Evolutionary conservation across 352 stramenopile genomes (phyloP).

Genomic region (Globisporangium nodosum): DNA sequence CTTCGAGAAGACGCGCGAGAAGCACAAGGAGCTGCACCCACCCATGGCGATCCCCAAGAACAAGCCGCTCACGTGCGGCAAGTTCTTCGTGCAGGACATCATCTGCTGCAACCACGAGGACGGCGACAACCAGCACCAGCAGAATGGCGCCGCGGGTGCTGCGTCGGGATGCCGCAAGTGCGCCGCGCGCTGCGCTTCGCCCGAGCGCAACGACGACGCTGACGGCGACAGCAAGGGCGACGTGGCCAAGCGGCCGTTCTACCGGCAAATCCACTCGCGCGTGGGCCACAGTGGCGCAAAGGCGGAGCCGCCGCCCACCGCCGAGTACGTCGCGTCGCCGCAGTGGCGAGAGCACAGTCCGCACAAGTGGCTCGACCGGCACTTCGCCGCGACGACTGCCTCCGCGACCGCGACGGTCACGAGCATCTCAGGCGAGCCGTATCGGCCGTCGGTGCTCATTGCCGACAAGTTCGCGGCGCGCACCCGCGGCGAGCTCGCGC

Average conservation of each 20-base stretch:
- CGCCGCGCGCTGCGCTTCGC: slow-evolving; percentile 18
- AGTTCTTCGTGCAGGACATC: slow-evolving; percentile 56
- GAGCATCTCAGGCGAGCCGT: slow-evolving; percentile 33
- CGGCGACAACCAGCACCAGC: slow-evolving; percentile 7
- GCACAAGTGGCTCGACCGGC: slow-evolving; percentile 41
- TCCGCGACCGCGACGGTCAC: slow-evolving; percentile 42
- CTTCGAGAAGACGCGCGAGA: slow-evolving; percentile 52
- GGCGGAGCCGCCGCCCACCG: slow-evolving; percentile 31
- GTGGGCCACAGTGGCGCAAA: slow-evolving; percentile 1
- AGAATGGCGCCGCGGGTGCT: slow-evolving; percentile 9
- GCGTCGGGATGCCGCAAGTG: slow-evolving; percentile 17
- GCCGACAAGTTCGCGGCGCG: slow-evolving; percentile 33
- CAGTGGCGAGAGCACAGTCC: slow-evolving; percentile 49
- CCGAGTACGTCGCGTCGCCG: slow-evolving; percentile 49
- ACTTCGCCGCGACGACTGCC: slow-evolving; percentile 44
- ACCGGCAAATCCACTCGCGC: slow-evolving; percentile 9
- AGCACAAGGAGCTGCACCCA: slow-evolving; percentile 64
- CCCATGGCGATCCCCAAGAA: slow-evolving; percentile 51
- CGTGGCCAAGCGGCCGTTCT: slow-evolving; percentile 10
- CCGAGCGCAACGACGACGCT: slow-evolving; percentile 13
- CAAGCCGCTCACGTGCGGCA: slow-evolving; percentile 48
- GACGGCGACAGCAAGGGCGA: background rate
- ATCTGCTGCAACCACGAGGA: slow-evolving; percentile 15
- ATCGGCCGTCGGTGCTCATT: slow-evolving; percentile 33
- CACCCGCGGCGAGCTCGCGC: slow-evolving; percentile 2